phyloP scores from a whole-genome alignment of 108 stramenopile species.

The Conticribra guillardii region DNA sequence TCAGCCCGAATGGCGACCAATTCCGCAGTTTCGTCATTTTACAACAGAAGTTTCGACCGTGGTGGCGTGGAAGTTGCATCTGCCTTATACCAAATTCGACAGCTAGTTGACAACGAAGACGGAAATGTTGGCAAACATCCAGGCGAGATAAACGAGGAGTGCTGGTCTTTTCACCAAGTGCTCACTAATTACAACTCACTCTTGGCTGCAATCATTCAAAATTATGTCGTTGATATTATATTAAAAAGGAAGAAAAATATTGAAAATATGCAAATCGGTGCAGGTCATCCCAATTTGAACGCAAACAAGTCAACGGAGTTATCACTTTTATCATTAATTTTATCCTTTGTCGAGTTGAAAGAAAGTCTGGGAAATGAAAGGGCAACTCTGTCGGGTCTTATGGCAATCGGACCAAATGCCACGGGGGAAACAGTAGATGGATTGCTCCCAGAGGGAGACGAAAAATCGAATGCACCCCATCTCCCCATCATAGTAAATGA shows the following conservation, averaged over 20 bases:
- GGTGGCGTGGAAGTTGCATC: conserved; percentile 8
- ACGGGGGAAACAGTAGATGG: neutral
- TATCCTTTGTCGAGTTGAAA: conserved; percentile 66
- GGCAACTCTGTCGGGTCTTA: conserved; percentile 56
- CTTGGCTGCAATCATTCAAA: conserved; percentile 15
- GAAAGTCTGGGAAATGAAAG: conserved; percentile 75
- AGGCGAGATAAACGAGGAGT: neutral
- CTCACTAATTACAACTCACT: conserved; percentile 19
- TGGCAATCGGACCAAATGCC: conserved; percentile 34
- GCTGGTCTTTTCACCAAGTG: conserved; percentile 14
- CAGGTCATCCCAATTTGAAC: neutral
- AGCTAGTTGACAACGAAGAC: conserved; percentile 17
- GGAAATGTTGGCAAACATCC: neutral
- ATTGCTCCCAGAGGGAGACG: conserved; percentile 1
- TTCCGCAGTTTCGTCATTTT: conserved; percentile 34
- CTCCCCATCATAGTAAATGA: conserved; percentile 56
- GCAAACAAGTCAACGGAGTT: conserved; percentile 1
- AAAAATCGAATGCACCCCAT: conserved; percentile 13
- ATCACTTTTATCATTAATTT: conserved; percentile 51
- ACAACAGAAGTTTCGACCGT: conserved; percentile 6
- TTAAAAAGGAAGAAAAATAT: conserved; percentile 1
- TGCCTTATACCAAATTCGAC: conserved; percentile 5
- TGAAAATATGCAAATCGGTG: conserved; percentile 2
- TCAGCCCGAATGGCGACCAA: conserved; percentile 28
- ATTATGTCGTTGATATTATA: conserved; percentile 15